phyloP scores from a whole-genome alignment of 2,329 filamentous ascomycete genomes.

The Fulvia fulva region DNA sequence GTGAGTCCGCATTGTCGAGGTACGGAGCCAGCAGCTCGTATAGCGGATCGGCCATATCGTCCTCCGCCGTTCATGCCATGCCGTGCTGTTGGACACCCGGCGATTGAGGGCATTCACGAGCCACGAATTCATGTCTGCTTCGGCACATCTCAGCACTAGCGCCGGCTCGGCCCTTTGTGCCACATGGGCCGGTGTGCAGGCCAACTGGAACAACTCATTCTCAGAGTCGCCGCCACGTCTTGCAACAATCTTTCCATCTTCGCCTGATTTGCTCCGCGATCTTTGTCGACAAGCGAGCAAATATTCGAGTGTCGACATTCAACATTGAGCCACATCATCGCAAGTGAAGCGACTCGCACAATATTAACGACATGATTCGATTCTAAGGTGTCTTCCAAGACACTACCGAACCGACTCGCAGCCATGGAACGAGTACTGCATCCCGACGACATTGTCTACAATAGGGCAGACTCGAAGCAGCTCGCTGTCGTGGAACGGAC shows the following conservation, averaged over 20 bases:
- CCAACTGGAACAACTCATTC: not conserved
- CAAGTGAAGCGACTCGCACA: not conserved
- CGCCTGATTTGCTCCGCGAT: not conserved
- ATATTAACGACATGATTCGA: not conserved
- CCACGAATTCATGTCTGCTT: not conserved
- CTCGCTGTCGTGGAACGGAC: constrained; percentile 46
- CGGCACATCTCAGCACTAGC: not conserved
- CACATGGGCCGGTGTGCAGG: not conserved
- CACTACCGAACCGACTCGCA: not conserved
- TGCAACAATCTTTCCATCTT: not conserved
- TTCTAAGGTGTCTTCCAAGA: too few species aligned
- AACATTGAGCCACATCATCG: not conserved
- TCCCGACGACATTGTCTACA: constrained; percentile 29
- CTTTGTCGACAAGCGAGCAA: not conserved
- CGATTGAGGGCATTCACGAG: not conserved
- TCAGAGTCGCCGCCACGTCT: not conserved
- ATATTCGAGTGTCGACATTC: not conserved
- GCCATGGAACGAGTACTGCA: constrained; percentile 21
- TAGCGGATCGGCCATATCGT: constrained; percentile 55
- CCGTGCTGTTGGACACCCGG: not conserved
- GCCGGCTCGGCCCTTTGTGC: not conserved
- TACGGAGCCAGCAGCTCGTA: constrained; percentile 69
- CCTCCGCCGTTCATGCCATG: not conserved
- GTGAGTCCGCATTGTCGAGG: constrained; percentile 44
- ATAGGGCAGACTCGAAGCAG: constrained; percentile 16